Percentiles rank a stretch among this genome's conserved stretches.
Evolutionary conservation across 345 rosid species (phyloP).

Genomic region (Eucalyptus polybractea): DNA sequence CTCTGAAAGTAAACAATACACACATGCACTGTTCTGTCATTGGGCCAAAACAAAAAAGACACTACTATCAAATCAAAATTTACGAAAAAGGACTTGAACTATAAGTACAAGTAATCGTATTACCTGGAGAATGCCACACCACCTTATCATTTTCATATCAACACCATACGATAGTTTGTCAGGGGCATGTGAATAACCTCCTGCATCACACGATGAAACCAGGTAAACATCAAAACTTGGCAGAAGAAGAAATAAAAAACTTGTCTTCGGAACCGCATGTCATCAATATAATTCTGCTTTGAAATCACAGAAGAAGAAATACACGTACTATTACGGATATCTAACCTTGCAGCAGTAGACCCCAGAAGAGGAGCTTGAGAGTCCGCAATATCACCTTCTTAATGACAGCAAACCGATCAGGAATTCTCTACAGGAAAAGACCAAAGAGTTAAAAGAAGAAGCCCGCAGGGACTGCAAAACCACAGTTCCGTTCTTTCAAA

Average conservation of each 20-base stretch:
- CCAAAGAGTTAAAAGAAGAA: background rate
- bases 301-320: background rate
- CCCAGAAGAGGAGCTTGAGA: slow-evolving; percentile 83
- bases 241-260: background rate
- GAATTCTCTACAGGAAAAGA: slow-evolving; percentile 31
- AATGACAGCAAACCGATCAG: slow-evolving; percentile 21
- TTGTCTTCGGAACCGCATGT: background rate
- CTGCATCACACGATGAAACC: slow-evolving; percentile 12
- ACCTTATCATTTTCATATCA: slow-evolving; percentile 60
- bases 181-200: slow-evolving; percentile 90
- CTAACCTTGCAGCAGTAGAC: slow-evolving; percentile 76
- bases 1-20: slow-evolving; percentile 25
- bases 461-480: background rate
- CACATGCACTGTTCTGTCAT: background rate
- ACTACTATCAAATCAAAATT: background rate
- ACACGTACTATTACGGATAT: background rate
- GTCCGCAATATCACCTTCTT: slow-evolving; percentile 55
- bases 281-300: too few relatives aligned
- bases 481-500: background rate
- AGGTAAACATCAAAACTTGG: background rate
- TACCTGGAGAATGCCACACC: slow-evolving; percentile 95
- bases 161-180: slow-evolving; percentile 66
- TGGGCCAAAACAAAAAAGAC: background rate
- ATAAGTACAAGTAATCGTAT: background rate
- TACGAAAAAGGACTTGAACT: background rate